Evolutionary conservation across 176 grass and related monocot genomes (phyloP), one percentile per base, ranked within the genome.

Genomic region (Phyllostachys edulis): DNA sequence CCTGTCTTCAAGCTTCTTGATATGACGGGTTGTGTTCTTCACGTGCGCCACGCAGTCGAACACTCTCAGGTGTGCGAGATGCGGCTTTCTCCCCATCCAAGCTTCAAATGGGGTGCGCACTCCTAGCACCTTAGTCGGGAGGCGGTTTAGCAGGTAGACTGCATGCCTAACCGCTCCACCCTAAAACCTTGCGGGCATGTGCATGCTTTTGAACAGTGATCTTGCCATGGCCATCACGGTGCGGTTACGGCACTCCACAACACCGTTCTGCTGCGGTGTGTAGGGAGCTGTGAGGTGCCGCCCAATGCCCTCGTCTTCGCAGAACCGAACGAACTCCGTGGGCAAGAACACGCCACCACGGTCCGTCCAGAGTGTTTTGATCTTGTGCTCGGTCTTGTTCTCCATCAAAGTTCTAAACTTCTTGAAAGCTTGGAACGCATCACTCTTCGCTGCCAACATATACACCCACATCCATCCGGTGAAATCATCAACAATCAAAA

Each of bases 241-340:
- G 2, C 21, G n/a, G 2, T 62, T 62, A 11, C 2, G 24, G 1
- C n/a, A 0, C 18, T 55, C 52, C 2, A 55, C 52, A 23, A 54
- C 80, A 6, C 52, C 52, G 7, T 55, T 55, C 1, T 55, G 17
- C 52, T 55, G 1, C 0, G 52, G 17, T 20, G 17, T 20, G 15
- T 20, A 55, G 5, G 6, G 17, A 6, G 51, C 4, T 0, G 17
- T 55, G 16, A 55, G 52, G 4, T 55, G 52, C 1, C 5, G 0
- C 5, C 21, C 17, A 6, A 55, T 55, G 0, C 16, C 17, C 0
- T 0, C 15, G 1, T 55, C 18, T 17, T 55, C 52, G 6, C 5
- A 55, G 1, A 55, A 18, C 0, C 1, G 3, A 0, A 1, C 2
- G 5, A 55, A 55, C 2, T 18, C 52, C 0, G 0, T 21, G 1